phyloP scores from a whole-genome alignment of 441 rosid species.

The Oxalis stricta region DNA sequence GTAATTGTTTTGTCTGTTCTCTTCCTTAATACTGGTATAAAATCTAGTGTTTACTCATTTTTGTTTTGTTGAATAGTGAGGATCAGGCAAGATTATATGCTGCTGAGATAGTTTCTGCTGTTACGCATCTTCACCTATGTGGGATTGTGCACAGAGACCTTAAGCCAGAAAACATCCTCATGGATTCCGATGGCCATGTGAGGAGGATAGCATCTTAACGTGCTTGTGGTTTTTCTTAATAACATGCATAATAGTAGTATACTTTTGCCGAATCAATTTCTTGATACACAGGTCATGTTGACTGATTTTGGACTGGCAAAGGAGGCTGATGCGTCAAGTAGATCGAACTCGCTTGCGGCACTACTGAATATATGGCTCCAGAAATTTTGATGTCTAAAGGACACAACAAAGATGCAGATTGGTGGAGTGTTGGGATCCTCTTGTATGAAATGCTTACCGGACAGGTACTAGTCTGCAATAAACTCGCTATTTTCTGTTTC shows the following conservation, averaged over 20 bases:
- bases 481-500: not conserved
- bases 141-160: constrained; percentile 71
- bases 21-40: not conserved
- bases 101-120: constrained; percentile 72
- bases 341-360: constrained; percentile 73
- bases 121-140: constrained; percentile 55
- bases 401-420: constrained; percentile 61
- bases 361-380: constrained; percentile 74
- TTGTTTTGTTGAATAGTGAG: constrained; percentile 39
- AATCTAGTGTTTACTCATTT: constrained; percentile 7
- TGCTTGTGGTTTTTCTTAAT: constrained; percentile 1
- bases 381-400: constrained; percentile 59
- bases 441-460: constrained; percentile 68
- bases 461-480: constrained; percentile 24
- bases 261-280: not conserved
- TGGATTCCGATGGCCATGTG: constrained; percentile 66
- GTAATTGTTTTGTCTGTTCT: constrained; percentile 15
- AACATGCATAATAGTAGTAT: constrained; percentile 3
- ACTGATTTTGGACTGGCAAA: constrained; percentile 73
- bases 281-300: constrained; percentile 40
- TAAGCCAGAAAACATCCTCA: constrained; percentile 66
- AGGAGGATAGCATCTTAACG: constrained; percentile 6
- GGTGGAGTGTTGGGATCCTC: constrained; percentile 69
- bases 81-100: constrained; percentile 64
- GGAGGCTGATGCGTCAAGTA: constrained; percentile 50